phyloP scores from a whole-genome alignment of 371 early-diverging fungal species.

The Mucor indicus region DNA sequence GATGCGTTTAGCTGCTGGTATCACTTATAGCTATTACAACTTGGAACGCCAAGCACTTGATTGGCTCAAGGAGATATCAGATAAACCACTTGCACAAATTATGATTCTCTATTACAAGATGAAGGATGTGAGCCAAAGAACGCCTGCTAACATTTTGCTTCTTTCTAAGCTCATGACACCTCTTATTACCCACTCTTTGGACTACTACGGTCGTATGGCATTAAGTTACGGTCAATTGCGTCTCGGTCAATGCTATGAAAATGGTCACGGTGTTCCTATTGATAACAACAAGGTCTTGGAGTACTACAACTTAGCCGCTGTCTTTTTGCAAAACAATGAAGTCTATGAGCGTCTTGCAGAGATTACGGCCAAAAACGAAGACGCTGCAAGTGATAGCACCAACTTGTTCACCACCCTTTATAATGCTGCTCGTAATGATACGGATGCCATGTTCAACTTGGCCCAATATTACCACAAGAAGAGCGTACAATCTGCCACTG shows the following conservation, averaged over 20 bases:
- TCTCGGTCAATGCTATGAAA: slow-evolving; percentile 20
- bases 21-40: slow-evolving; percentile 18
- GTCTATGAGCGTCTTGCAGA: slow-evolving; percentile 12
- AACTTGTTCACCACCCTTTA: slow-evolving; percentile 12
- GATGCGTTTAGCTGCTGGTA: slow-evolving; percentile 21
- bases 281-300: slow-evolving; percentile 4
- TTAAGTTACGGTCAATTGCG: slow-evolving; percentile 20
- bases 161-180: slow-evolving; percentile 1
- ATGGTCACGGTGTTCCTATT: slow-evolving; percentile 5
- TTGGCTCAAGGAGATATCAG: slow-evolving; percentile 15
- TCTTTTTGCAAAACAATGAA: slow-evolving; percentile 11
- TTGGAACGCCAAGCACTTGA: slow-evolving; percentile 20
- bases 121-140: slow-evolving; percentile 4
- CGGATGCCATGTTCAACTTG: slow-evolving; percentile 8
- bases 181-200: neutral
- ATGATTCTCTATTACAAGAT: slow-evolving; percentile 18
- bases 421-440: slow-evolving; percentile 16
- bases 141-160: neutral
- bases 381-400: neutral
- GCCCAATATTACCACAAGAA: slow-evolving; percentile 12
- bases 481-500: neutral
- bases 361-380: slow-evolving; percentile 7
- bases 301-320: slow-evolving; percentile 16
- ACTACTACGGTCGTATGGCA: slow-evolving; percentile 11
- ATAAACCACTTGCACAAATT: slow-evolving; percentile 11